Evolutionary conservation across 345 rosid genomes (phyloP), one percentile per base, ranked within the genome.

Genomic region (Pistacia atlantica): DNA sequence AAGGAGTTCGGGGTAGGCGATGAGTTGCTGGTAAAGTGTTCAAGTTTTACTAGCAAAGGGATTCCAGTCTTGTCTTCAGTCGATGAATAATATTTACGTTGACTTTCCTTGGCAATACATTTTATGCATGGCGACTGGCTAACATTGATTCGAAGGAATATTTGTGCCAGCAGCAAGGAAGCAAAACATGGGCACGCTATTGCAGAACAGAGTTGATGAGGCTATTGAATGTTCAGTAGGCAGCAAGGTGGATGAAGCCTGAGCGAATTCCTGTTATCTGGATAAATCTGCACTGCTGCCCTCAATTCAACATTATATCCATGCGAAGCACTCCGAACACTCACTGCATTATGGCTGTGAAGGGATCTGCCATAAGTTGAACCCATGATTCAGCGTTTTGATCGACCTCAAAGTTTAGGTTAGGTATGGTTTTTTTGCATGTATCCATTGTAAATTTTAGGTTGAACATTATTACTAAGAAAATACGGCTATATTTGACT

Each of bases 41-140:
- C 89, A 45, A 90, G 93, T 83, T 95, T 93, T 83, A 86, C 87
- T 7, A 78, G 82, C 79, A 92, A 93, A 83, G 99, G 97, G 61
- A 78, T 92, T 79, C 95, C 99, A 11, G 86, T 90, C 17, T 69
- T 93, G 95, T 84, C 92, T 67, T 81, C 88, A 83, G 87, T 84
- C 67, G 81, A 88, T 49, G 84, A 80, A 57, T 74, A 57, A 75
- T 59, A 11, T 57, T 58, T n/a, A 28, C 12, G 0, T 35, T 7
- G 65, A 28, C 46, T 17, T 33, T 66, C 69, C 35, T 55, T 11
- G 25, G 20, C 42, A 66, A 73, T 55, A 54, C 69, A 1, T 65
- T 9, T 2, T 20, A 18, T 45, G 17, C 20, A n/a, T 18, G 22
- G 20, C 65, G n/a, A 46, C 38, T 1, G 38, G 58, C 49, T 22